Percentiles rank a stretch among this genome's conserved stretches.
These are phyloP conservation scores for Phytophthora cajani DNA, from an alignment of 352 stramenopile genomes.

Conservation along the genomic window DNA sequence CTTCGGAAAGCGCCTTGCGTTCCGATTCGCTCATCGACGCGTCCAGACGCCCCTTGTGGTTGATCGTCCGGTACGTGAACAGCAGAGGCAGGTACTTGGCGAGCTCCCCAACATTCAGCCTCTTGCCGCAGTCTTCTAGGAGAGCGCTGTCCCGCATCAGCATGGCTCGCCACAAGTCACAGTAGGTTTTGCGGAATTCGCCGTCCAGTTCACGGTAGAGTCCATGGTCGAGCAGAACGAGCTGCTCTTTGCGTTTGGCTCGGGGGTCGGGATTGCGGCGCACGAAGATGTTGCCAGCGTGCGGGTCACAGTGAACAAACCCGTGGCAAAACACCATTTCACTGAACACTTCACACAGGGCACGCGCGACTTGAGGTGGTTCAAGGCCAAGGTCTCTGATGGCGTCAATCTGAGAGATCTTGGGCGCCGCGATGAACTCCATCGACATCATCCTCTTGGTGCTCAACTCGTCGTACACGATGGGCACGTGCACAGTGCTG, in stretches of 20 bases:
- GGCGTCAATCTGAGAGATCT: conserved; percentile 90
- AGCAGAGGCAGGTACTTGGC: conserved; percentile 82
- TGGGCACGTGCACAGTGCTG: conserved; percentile 77
- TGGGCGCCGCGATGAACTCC: conserved; percentile 96
- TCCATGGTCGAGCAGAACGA: conserved; percentile 98
- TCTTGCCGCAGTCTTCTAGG: conserved; percentile 62
- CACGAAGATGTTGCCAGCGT: conserved; percentile 95
- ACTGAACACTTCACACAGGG: conserved; percentile 94
- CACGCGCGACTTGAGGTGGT: conserved; percentile 79
- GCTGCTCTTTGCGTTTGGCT: conserved; percentile 73
- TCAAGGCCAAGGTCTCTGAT: conserved; percentile 87
- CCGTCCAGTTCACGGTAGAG: conserved; percentile 95
- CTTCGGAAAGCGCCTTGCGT: conserved; percentile 55
- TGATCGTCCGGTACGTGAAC: conserved; percentile 86
- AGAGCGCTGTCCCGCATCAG: conserved; percentile 90
- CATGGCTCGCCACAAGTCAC: conserved; percentile 95
- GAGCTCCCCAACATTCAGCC: conserved; percentile 64
- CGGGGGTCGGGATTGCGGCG: conserved; percentile 58
- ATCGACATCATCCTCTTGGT: conserved; percentile 95
- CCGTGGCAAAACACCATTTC: conserved; percentile 95
- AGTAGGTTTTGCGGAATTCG: conserved; percentile 95
- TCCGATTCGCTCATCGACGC: conserved; percentile 76
- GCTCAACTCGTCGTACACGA: conserved; percentile 88
- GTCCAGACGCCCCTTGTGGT: conserved; percentile 65
- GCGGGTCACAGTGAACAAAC: conserved; percentile 97